These are phyloP conservation scores for Clitopilus passeckerianus DNA, from an alignment of 768 basidiomycete species.

Conservation along the genomic window DNA sequence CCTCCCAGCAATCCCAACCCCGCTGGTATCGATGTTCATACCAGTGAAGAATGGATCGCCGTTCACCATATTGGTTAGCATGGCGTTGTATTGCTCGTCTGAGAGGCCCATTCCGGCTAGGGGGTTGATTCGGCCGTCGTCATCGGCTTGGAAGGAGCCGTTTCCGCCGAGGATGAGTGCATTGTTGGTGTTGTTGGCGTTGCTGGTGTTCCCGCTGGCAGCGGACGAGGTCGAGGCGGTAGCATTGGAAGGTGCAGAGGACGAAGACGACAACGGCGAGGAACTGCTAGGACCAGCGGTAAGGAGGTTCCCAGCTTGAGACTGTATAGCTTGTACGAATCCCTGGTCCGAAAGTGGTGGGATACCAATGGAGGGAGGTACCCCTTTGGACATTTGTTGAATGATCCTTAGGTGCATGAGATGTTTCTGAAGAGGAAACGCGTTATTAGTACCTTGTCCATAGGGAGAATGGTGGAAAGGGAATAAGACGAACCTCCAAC, in stretches of 20 bases:
- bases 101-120: slow-evolving; percentile 84
- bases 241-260: slow-evolving; percentile 2
- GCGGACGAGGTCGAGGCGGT: slow-evolving; percentile 5
- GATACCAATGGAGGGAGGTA: slow-evolving; percentile 64
- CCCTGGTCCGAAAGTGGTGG: slow-evolving; percentile 52
- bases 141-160: slow-evolving; percentile 27
- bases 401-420: slow-evolving; percentile 84
- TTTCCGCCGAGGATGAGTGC: slow-evolving; percentile 13
- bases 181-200: slow-evolving; percentile 11
- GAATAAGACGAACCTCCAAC: slow-evolving; percentile 64
- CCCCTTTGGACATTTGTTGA: slow-evolving; percentile 61
- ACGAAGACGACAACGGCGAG: neutral
- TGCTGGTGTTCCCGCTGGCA: slow-evolving; percentile 13
- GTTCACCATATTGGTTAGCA: slow-evolving; percentile 68
- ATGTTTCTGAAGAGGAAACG: slow-evolving; percentile 55
- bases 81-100: slow-evolving; percentile 82
- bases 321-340: slow-evolving; percentile 52
- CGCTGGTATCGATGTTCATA: slow-evolving; percentile 13
- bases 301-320: slow-evolving; percentile 22
- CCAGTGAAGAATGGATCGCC: slow-evolving; percentile 54
- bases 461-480: neutral
- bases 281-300: neutral
- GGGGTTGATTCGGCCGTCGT: slow-evolving; percentile 69
- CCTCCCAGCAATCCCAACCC: slow-evolving; percentile 17
- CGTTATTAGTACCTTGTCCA: neutral